Evolutionary conservation across 306 rosid genomes (phyloP).

Genomic region (Arachis stenosperma): DNA sequence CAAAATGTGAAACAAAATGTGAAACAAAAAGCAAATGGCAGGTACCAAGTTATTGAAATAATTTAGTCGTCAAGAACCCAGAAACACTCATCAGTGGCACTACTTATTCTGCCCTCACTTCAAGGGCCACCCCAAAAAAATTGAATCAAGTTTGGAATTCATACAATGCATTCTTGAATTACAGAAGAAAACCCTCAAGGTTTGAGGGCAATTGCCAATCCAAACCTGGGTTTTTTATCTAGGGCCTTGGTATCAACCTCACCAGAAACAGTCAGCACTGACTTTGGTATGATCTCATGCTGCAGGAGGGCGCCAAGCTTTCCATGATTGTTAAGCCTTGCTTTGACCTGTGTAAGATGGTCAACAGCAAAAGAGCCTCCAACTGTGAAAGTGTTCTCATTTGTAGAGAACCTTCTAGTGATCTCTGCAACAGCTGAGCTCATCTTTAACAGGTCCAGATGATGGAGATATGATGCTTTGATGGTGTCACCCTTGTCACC

Average conservation of each 20-base stretch:
- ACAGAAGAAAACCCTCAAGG: conserved; percentile 58
- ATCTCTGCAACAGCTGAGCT: conserved; percentile 83
- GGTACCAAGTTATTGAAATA: conserved; percentile 43
- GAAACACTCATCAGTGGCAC: conserved; percentile 59
- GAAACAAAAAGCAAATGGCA: conserved; percentile 35
- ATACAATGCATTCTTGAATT: conserved; percentile 22
- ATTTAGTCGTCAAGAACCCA: conserved; percentile 45
- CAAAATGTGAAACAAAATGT: conserved; percentile 26
- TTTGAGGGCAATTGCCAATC: conserved; percentile 86
- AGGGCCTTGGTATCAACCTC: conserved; percentile 90
- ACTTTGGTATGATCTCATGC: conserved; percentile 89
- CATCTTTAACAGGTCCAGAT: conserved; percentile 71
- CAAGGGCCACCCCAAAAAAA: conserved; percentile 71
- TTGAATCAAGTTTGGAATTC: conserved; percentile 48
- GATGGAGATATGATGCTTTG: conserved; percentile 77
- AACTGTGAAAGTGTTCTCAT: conserved; percentile 85
- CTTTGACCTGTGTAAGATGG: conserved; percentile 74
- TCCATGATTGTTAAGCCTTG: conserved; percentile 86
- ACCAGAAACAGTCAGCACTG: conserved; percentile 82
- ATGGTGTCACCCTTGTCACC: conserved; percentile 94
- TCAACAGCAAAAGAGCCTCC: conserved; percentile 87
- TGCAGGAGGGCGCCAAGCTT: conserved; percentile 85
- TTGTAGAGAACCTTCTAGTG: conserved; percentile 76
- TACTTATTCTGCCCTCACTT: conserved; percentile 67
- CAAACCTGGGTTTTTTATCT: conserved; percentile 82